phyloP scores from a whole-genome alignment of 805 yeast genomes.

The Yueomyces sinensis region DNA sequence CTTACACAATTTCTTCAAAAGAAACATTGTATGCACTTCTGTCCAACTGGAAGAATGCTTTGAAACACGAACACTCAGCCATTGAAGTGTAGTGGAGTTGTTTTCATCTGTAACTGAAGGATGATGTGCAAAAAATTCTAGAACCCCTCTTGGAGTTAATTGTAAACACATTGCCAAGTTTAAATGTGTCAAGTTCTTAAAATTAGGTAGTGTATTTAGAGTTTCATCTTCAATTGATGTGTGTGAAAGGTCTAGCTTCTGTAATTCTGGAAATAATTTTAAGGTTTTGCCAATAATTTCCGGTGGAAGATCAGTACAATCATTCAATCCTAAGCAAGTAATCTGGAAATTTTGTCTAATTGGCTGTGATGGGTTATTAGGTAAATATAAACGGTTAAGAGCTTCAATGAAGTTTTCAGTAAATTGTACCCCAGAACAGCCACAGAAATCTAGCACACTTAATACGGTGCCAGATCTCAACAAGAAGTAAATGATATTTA shows the following conservation, averaged over 20 bases:
- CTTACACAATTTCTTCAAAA: constrained; percentile 28
- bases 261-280: constrained; percentile 45
- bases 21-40: constrained; percentile 36
- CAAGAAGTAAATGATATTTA: constrained; percentile 22
- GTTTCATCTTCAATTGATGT: constrained; percentile 62
- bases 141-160: constrained; percentile 57
- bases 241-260: constrained; percentile 67
- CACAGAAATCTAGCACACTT: constrained; percentile 76
- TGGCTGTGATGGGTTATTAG: constrained; percentile 6
- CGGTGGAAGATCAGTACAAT: constrained; percentile 65
- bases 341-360: constrained; percentile 22
- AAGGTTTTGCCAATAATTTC: constrained; percentile 31
- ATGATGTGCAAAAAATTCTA: constrained; percentile 57
- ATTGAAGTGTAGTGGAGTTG: constrained; percentile 34
- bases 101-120: constrained; percentile 38
- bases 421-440: constrained; percentile 58
- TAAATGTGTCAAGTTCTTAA: constrained; percentile 58
- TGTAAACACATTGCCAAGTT: constrained; percentile 54
- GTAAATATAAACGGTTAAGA: constrained; percentile 14
- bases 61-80: constrained; percentile 58
- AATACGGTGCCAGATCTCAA: constrained; percentile 27
- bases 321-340: constrained; percentile 59
- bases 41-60: constrained; percentile 46
- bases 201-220: constrained; percentile 39
- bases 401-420: constrained; percentile 39